These are phyloP conservation scores for Boletus fagicola DNA, from an alignment of 768 basidiomycete species.

Conservation along the genomic window DNA sequence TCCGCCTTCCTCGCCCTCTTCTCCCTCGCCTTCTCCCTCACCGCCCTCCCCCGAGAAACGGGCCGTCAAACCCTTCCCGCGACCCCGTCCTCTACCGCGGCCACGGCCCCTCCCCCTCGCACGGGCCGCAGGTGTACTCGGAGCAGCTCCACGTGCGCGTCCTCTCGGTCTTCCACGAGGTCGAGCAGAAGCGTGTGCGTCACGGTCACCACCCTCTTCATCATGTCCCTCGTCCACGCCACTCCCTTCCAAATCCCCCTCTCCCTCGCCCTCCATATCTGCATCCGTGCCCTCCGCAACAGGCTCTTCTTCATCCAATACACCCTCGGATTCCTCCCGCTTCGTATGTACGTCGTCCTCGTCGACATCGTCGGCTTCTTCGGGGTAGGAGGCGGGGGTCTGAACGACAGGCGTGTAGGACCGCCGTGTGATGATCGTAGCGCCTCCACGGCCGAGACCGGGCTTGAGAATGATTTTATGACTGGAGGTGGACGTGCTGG, in stretches of 20 bases:
- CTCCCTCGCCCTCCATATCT: conserved; percentile 28
- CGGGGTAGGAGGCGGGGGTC: conserved; percentile 18
- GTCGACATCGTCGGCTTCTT: conserved; percentile 22
- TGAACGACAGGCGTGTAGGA: conserved; percentile 23
- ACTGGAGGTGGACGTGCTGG: conserved; percentile 18
- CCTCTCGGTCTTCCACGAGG: conserved; percentile 40
- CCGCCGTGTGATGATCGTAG: conserved; percentile 26
- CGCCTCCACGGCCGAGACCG: conserved; percentile 30
- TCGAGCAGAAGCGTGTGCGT: conserved; percentile 32
- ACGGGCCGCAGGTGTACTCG: conserved; percentile 32
- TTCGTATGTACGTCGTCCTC: conserved; percentile 30
- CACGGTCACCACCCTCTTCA: conserved; percentile 36
- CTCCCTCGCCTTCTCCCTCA: conserved; percentile 39
- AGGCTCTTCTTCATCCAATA: conserved; percentile 34
- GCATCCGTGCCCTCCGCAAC: conserved; percentile 25
- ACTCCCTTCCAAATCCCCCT: conserved; percentile 33
- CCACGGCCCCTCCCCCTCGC: conserved; percentile 38
- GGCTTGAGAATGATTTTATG: conserved; percentile 45
- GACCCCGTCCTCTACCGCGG: conserved; percentile 41
- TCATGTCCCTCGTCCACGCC: conserved; percentile 31
- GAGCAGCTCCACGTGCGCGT: conserved; percentile 34
- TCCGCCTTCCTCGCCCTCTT: conserved; percentile 43
- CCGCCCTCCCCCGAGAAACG: conserved; percentile 34
- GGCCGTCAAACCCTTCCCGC: conserved; percentile 33
- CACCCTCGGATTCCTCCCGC: conserved; percentile 32